Evolutionary conservation across 768 basidiomycete genomes (phyloP), one percentile per base, ranked within the genome.

Genomic region (Lentinula sp.): DNA sequence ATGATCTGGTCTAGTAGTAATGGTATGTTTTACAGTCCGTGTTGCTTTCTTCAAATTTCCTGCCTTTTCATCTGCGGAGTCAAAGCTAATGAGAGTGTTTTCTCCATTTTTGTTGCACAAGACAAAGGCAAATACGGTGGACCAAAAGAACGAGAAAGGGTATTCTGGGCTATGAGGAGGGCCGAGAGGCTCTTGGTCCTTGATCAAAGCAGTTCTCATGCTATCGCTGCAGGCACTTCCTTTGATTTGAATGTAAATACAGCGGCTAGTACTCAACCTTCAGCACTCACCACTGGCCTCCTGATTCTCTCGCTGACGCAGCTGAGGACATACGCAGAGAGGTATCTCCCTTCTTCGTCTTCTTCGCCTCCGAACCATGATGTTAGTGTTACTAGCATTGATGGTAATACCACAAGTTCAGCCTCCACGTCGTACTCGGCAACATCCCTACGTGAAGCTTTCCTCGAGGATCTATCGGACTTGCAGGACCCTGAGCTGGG

Each of bases 381-480:
- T 52, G 10, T 33, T 5, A 16, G 15, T 36, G 8, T 33, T n/a
- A n/a, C 51, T 3, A 36, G 13, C 15, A 36, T 33, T 16, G 32
- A 12, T 10, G 12, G 23, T n/a, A 52, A 10, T 33, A 13, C 18
- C 16, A 15, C 1, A 1, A 10, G 23, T 8, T 41, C 37, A 13
- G 4, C 53, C 3, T 39, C 53, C n/a, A 41, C 53, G 3, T 28
- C 55, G 12, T 56, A 42, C 41, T 56, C 55, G 6, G 41, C 55
- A 13, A 89, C 88, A 41, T 78, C 81, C 32, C 74, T 90, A n/a
- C 80, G 84, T 15, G 83, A 87, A 61, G 88, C 87, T 1, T 96
- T 97, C 72, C 72, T 98, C 64, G 87, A 91, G 57, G 95, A 98
- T 67, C 82, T 97, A 0, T 77, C 80, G 35, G 88, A 93, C 71